Evolutionary conservation across 2,329 filamentous ascomycete species (phyloP), one percentile per base, ranked within the genome.

Genomic region (Diaporthe sp.): DNA sequence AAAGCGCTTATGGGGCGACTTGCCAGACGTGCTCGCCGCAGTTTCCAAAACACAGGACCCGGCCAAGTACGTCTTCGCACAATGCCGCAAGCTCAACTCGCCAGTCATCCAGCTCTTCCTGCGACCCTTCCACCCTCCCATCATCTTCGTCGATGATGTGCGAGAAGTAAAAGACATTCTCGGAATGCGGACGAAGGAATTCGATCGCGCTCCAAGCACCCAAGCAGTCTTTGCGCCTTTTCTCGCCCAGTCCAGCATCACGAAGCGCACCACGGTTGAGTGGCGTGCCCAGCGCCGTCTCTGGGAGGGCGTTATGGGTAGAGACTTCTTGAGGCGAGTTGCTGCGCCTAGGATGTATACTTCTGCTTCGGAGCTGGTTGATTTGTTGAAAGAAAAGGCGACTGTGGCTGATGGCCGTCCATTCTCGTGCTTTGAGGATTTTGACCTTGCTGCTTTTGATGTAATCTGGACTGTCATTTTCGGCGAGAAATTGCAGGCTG

Each of bases 21-120:
- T 39, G 13, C 58, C 58, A 3, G 58, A 42, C 4, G 22, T 61
- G 17, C 58, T 39, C 17, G 37, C 19, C 5, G 58, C 7, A 17
- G 34, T 7, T 4, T n/a, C 19, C 8, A 42, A 22, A 10, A 62
- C 60, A 4, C 34, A 62, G 4, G 60, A 62, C 37, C 60, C 60
- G 4, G 22, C 22, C 60, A 62, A 62, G 5, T 62, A 42, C 22
- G 19, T 62, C 37, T 62, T 62, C 22, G 12, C n/a, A 19, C 71
- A 77, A 31, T 17, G 53, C 42, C 28, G 55, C 15, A 61, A 71
- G n/a, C 71, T 72, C 49, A 28, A 46, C 37, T 72, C 75, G 25
- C 75, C 77, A 53, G 57, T 78, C 31, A 53, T 71, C 10, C 77
- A 78, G 58, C 62, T 75, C 22, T 78, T 78, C 44, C 62, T 78